phyloP scores from a whole-genome alignment of 164 flowering plant genomes.

The Annona squamosa region DNA sequence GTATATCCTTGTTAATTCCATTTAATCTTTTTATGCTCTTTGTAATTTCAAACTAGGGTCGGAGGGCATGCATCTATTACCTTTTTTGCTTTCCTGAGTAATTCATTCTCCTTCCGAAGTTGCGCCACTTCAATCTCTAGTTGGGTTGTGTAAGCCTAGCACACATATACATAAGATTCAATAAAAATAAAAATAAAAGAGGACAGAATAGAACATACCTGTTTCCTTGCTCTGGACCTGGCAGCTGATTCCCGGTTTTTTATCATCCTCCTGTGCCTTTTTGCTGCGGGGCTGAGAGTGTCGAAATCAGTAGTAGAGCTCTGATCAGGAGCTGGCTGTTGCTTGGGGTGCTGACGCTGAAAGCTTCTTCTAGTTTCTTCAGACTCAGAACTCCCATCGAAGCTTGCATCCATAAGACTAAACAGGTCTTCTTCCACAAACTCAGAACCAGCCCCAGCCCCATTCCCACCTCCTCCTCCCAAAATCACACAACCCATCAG shows the following conservation, averaged over 20 bases:
- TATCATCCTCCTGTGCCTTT: slow-evolving; percentile 57
- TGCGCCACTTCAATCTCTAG: slow-evolving; percentile 8
- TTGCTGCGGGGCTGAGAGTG: slow-evolving; percentile 16
- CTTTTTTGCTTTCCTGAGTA: slow-evolving; percentile 2
- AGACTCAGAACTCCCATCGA: not conserved
- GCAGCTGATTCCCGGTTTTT: slow-evolving; percentile 63
- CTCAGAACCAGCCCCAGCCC: not conserved
- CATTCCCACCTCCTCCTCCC: not conserved
- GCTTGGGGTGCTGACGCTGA: not conserved
- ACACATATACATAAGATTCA: not conserved
- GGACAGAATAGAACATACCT: slow-evolving; percentile 20
- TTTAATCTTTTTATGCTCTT: too few species aligned
- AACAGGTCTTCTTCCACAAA: not conserved
- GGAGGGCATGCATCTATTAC: not conserved
- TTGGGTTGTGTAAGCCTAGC: slow-evolving; percentile 7
- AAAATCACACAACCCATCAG: not conserved
- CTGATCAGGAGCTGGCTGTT: too few species aligned
- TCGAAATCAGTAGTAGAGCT: not conserved
- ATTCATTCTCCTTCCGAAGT: slow-evolving; percentile 6
- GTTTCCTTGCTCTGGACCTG: slow-evolving; percentile 54
- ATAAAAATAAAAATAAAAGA: too few species aligned
- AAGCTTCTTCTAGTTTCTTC: not conserved
- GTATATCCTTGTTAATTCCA: not conserved
- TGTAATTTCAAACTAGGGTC: too few species aligned
- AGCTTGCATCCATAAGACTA: not conserved